Evolutionary conservation across 2,329 filamentous ascomycete species (phyloP), one percentile per base, ranked within the genome.

Genomic region (Calonectria honghensis): DNA sequence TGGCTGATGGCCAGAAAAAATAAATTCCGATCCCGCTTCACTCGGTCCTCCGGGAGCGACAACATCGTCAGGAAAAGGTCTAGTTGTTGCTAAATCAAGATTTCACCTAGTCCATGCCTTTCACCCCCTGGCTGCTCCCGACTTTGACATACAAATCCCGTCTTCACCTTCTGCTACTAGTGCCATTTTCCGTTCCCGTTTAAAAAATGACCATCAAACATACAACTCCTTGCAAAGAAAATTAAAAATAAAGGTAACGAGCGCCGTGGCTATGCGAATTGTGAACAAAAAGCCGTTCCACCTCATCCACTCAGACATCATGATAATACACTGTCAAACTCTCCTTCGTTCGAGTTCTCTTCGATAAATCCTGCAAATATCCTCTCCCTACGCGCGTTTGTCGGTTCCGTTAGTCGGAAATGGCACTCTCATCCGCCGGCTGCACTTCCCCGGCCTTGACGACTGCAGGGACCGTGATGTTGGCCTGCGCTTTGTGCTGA

Each of bases 401-500:
- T 41, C 57, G 27, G 35, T 51, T 66, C 45, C 37, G 64, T 82
- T 76, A 86, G 73, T 89, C 88, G 11, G 80, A 82, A 74, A 88
- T 83, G 29, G 86, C 87, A 59, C 84, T 85, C 73, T 89, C 88
- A 63, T 88, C 83, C 2, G 65, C 80, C 16, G 70, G 61, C 16
- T 61, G 75, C n/a, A 61, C 68, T 68, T 81, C 79, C 37, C 73
- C 73, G 9, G 76, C 78, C 76, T 83, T 81, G 67, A 81, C 78
- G 68, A 74, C 73, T 39, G 77, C 70, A 9, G 82, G 78, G 54
- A 85, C 81, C 32, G 79, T 85, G 27, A 90, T 87, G 78, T 92
- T 92, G 14, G 88, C 89, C 72, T 88, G 85, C 7, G 90, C 89
- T 84, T 91, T 91, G 79, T 90, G 86, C 84, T 93, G 91, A 48